Conservation (phyloP, 148 eudicot genomes). For the Rhododendron ovatum region DNA sequence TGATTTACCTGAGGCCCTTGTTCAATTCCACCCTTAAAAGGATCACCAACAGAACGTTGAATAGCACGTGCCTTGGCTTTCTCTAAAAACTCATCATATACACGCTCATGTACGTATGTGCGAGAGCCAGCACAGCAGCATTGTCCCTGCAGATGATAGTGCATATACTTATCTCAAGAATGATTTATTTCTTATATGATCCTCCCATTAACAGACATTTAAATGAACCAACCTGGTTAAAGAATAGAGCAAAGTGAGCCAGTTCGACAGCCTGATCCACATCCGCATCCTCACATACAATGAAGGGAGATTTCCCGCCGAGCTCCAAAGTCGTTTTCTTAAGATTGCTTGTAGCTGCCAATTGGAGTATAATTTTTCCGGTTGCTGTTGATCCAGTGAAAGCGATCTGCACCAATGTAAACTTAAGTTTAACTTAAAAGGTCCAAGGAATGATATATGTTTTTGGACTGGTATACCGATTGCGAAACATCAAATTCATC, state of each 20-base stretch:
- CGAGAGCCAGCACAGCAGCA: constrained; percentile 93
- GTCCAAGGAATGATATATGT: background rate
- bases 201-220: background rate
- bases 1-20: constrained; percentile 92
- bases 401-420: constrained; percentile 35
- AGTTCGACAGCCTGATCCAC: constrained; percentile 55
- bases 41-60: constrained; percentile 71
- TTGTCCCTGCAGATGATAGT: constrained; percentile 56
- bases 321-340: constrained; percentile 61
- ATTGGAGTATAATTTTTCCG: constrained; percentile 37
- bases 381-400: constrained; percentile 63
- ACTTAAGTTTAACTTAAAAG: background rate
- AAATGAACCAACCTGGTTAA: constrained; percentile 45
- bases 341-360: constrained; percentile 61
- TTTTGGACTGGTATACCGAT: background rate
- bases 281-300: constrained; percentile 65
- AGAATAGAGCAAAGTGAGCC: constrained; percentile 63
- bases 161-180: background rate
- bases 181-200: background rate
- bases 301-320: constrained; percentile 69
- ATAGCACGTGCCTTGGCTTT: constrained; percentile 74
- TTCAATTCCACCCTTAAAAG: constrained; percentile 68
- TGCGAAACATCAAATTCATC: background rate
- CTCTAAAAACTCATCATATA: constrained; percentile 76
- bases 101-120: constrained; percentile 74